phyloP scores from a whole-genome alignment of 768 basidiomycete species.

The Pulveroboletus frians region DNA sequence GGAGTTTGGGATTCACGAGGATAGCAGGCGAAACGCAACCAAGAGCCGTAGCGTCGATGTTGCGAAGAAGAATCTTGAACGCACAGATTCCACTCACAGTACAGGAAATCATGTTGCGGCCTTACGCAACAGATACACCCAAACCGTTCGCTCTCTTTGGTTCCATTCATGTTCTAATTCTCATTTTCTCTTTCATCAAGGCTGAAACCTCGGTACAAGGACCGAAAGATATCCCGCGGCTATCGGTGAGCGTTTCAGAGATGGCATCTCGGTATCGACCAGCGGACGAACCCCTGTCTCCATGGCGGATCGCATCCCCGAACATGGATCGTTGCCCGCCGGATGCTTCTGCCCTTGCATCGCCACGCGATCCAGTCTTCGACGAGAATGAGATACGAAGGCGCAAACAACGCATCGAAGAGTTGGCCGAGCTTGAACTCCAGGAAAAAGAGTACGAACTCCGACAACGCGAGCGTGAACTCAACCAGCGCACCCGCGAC shows the following conservation, averaged over 20 bases:
- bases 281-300: constrained; percentile 38
- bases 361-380: constrained; percentile 13
- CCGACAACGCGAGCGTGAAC: constrained; percentile 48
- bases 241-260: constrained; percentile 59
- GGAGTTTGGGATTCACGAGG: constrained; percentile 32
- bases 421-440: constrained; percentile 47
- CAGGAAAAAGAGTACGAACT: constrained; percentile 53
- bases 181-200: constrained; percentile 29
- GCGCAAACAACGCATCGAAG: constrained; percentile 42
- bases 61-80: constrained; percentile 37
- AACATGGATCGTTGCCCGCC: constrained; percentile 24
- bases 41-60: constrained; percentile 31
- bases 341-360: constrained; percentile 19
- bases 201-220: constrained; percentile 48
- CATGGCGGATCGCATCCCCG: constrained; percentile 37
- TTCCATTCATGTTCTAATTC: background rate
- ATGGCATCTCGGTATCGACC: constrained; percentile 61
- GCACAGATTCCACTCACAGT: constrained; percentile 49
- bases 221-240: constrained; percentile 56
- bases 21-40: constrained; percentile 12
- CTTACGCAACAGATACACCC: constrained; percentile 61
- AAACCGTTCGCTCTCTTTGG: constrained; percentile 39
- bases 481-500: constrained; percentile 49
- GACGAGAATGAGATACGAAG: constrained; percentile 27
- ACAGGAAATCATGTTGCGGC: constrained; percentile 60